A percentile compares a stretch with the other conserved stretches of the same genome.
These are phyloP conservation scores for Pisolithus tinctorius DNA, from an alignment of 768 basidiomycete species.

Conservation along the genomic window DNA sequence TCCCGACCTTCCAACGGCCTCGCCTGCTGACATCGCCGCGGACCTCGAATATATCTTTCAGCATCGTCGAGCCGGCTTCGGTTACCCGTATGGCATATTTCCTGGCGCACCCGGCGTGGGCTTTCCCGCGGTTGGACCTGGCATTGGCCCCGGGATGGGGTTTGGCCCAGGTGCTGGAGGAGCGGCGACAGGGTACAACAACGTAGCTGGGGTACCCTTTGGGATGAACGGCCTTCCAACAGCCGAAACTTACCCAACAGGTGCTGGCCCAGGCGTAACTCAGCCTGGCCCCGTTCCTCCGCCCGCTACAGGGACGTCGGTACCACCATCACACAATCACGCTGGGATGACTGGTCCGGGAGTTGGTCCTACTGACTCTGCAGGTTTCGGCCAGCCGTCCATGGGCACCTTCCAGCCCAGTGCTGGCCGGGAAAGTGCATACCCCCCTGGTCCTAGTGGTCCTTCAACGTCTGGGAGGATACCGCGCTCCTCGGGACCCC, in stretches of 20 bases:
- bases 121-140: conserved; percentile 8
- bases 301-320: conserved; percentile 3
- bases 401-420: conserved; percentile 22
- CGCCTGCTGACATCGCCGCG: conserved; percentile 39
- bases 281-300: conserved; percentile 9
- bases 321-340: neutral
- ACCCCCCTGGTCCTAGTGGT: conserved; percentile 14
- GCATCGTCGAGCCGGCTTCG: conserved; percentile 20
- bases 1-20: conserved; percentile 33
- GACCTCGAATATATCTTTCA: conserved; percentile 53
- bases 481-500: conserved; percentile 18
- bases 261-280: conserved; percentile 8
- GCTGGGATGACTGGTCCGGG: conserved; percentile 7
- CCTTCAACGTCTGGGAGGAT: conserved; percentile 14
- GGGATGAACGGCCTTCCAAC: conserved; percentile 16
- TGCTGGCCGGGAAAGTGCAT: conserved; percentile 10
- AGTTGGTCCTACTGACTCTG: conserved; percentile 9
- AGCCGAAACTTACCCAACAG: conserved; percentile 12
- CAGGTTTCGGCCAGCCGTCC: conserved; percentile 17
- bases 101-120: neutral
- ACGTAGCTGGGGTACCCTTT: conserved; percentile 9
- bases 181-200: conserved; percentile 10
- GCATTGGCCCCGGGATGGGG: conserved; percentile 21
- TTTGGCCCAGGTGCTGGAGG: conserved; percentile 18
- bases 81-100: neutral